These are phyloP conservation scores for Barnettozyma wickerhamii DNA, from an alignment of 805 yeast species.

Conservation along the genomic window DNA sequence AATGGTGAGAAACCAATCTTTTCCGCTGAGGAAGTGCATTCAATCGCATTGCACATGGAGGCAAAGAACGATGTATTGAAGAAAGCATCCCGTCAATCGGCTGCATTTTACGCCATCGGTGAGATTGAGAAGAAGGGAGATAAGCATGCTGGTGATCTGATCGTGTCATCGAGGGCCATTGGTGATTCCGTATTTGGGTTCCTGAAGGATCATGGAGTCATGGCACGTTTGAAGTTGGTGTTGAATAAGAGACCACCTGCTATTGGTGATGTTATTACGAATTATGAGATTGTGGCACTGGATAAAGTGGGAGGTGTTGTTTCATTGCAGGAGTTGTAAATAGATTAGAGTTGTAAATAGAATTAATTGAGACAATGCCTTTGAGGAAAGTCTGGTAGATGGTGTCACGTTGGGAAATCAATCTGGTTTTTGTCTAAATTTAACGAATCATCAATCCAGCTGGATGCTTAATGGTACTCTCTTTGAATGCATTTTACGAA, in stretches of 20 bases:
- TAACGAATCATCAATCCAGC: no score
- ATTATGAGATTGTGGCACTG: slow-evolving; percentile 36
- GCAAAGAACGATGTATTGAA: slow-evolving; percentile 38
- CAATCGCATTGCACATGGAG: slow-evolving; percentile 39
- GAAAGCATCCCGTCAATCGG: slow-evolving; percentile 26
- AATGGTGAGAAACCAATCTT: slow-evolving; percentile 27
- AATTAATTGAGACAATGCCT: no score
- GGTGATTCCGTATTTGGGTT: slow-evolving; percentile 32
- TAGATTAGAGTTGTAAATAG: not conserved
- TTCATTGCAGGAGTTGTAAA: slow-evolving; percentile 22
- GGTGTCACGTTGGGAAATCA: no score
- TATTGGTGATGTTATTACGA: slow-evolving; percentile 40
- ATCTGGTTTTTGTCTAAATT: no score
- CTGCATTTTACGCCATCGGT: slow-evolving; percentile 34
- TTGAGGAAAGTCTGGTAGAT: no score
- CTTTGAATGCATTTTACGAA: no score
- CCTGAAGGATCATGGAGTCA: slow-evolving; percentile 27
- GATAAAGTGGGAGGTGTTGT: slow-evolving; percentile 42
- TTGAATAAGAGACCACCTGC: slow-evolving; percentile 28
- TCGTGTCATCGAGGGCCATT: slow-evolving; percentile 39
- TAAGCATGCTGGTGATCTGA: slow-evolving; percentile 26
- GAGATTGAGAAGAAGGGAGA: slow-evolving; percentile 21
- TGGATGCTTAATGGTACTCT: no score
- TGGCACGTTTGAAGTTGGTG: slow-evolving; percentile 27
- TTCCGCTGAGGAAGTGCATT: slow-evolving; percentile 29